Conservation (phyloP, 2,329 filamentous ascomycete species). For the Cladosporium sp. region DNA sequence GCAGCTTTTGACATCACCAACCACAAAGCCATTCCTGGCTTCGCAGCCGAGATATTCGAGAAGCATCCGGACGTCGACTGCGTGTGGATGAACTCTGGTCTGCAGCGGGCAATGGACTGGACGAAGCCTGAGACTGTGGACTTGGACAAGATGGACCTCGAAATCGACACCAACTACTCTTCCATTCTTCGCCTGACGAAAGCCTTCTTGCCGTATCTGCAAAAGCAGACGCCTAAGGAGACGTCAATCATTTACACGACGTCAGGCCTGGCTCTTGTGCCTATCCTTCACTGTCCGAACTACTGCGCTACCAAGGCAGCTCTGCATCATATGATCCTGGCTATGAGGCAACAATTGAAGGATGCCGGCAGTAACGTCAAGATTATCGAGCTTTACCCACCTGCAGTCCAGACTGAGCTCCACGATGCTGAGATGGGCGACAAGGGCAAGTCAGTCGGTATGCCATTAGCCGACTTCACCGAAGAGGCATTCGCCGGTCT, state of each 20-base stretch:
- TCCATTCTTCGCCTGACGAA: constrained; percentile 47
- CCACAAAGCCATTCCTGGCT: constrained; percentile 44
- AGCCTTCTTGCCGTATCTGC: constrained; percentile 48
- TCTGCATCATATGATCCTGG: constrained; percentile 51
- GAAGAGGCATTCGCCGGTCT: constrained; percentile 47
- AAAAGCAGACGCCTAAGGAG: constrained; percentile 38
- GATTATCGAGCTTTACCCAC: constrained; percentile 54
- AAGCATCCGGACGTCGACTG: constrained; percentile 50
- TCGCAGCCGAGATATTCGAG: constrained; percentile 38
- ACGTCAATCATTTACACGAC: constrained; percentile 47
- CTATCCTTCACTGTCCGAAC: constrained; percentile 45
- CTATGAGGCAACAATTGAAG: constrained; percentile 48
- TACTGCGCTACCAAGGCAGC: constrained; percentile 56
- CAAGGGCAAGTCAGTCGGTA: constrained; percentile 47
- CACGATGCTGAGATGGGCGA: constrained; percentile 46
- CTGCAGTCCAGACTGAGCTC: constrained; percentile 54
- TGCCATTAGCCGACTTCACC: constrained; percentile 51
- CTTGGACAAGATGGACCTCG: constrained; percentile 39
- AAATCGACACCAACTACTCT: constrained; percentile 50
- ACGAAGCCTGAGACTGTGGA: constrained; percentile 46
- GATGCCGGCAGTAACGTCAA: constrained; percentile 45
- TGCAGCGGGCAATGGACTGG: constrained; percentile 49
- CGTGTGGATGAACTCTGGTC: constrained; percentile 52
- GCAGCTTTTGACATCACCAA: constrained; percentile 50
- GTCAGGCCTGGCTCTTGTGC: constrained; percentile 48